Conservation (phyloP, 805 yeast genomes). For the Ogataea chonburiensis region DNA sequence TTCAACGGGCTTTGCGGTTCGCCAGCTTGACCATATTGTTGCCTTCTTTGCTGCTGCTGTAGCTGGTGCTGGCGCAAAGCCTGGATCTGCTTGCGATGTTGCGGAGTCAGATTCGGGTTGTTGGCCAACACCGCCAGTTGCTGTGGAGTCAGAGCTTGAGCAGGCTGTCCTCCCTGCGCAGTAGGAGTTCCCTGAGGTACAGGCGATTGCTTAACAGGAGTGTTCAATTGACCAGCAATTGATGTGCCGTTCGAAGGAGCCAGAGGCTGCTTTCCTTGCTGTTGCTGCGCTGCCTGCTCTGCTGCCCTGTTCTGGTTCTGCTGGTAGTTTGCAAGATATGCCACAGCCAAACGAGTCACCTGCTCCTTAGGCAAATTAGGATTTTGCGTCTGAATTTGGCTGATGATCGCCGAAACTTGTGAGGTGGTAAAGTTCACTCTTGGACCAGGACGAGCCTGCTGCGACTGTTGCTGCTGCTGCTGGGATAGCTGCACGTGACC, state of each 20-base stretch:
- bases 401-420: slow-evolving; percentile 64
- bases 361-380: slow-evolving; percentile 63
- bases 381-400: slow-evolving; percentile 62
- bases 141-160: slow-evolving; percentile 23
- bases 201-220: slow-evolving; percentile 15
- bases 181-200: slow-evolving; percentile 10
- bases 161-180: slow-evolving; percentile 1
- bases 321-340: slow-evolving; percentile 58
- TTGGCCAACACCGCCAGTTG: slow-evolving; percentile 30
- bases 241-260: slow-evolving; percentile 16
- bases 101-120: slow-evolving; percentile 42
- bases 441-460: slow-evolving; percentile 18
- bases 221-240: slow-evolving; percentile 20
- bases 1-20: slow-evolving; percentile 17
- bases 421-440: slow-evolving; percentile 49
- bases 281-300: slow-evolving; percentile 24
- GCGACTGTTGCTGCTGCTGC: slow-evolving; percentile 3
- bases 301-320: slow-evolving; percentile 43
- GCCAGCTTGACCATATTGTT: slow-evolving; percentile 17
- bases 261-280: slow-evolving; percentile 8
- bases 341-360: slow-evolving; percentile 64
- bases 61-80: slow-evolving; percentile 38
- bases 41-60: slow-evolving; percentile 25
- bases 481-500: slow-evolving; percentile 6
- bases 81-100: slow-evolving; percentile 45